Conservation (phyloP, 768 basidiomycete species). For the Mycena filopes region DNA sequence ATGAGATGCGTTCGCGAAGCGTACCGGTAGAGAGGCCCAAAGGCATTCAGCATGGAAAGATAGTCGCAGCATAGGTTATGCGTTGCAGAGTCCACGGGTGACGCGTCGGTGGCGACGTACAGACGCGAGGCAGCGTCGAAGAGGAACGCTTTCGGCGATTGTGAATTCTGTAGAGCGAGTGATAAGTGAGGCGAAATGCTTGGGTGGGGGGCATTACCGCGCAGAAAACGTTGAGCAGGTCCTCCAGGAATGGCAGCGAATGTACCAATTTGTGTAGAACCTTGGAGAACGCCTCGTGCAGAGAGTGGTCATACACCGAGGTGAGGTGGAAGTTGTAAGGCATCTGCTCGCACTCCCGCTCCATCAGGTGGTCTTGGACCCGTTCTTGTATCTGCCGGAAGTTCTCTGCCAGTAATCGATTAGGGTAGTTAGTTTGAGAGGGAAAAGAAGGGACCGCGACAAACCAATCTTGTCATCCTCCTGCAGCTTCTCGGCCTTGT, state of each 20-base stretch:
- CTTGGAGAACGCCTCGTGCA: constrained; percentile 92
- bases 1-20: not conserved
- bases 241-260: constrained; percentile 87
- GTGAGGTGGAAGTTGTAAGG: constrained; percentile 91
- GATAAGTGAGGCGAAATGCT: constrained; percentile 22
- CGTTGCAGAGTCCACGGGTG: constrained; percentile 89
- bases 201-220: constrained; percentile 53
- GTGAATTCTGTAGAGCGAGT: constrained; percentile 77
- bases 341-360: constrained; percentile 82
- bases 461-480: constrained; percentile 92
- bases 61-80: constrained; percentile 94
- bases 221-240: constrained; percentile 87
- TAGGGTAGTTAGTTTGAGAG: not conserved
- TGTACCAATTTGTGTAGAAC: constrained; percentile 90
- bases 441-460: constrained; percentile 33
- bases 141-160: constrained; percentile 92
- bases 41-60: constrained; percentile 85
- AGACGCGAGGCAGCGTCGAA: constrained; percentile 88
- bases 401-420: constrained; percentile 67
- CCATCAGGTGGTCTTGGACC: constrained; percentile 82
- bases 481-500: constrained; percentile 92
- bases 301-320: constrained; percentile 91
- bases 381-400: constrained; percentile 92
- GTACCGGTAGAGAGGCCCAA: constrained; percentile 88
- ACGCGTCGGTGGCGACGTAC: constrained; percentile 94